Evolutionary conservation across 495 filamentous ascomycete genomes (phyloP), one percentile per base, ranked within the genome.

Genomic region (Trichoderma virens): DNA sequence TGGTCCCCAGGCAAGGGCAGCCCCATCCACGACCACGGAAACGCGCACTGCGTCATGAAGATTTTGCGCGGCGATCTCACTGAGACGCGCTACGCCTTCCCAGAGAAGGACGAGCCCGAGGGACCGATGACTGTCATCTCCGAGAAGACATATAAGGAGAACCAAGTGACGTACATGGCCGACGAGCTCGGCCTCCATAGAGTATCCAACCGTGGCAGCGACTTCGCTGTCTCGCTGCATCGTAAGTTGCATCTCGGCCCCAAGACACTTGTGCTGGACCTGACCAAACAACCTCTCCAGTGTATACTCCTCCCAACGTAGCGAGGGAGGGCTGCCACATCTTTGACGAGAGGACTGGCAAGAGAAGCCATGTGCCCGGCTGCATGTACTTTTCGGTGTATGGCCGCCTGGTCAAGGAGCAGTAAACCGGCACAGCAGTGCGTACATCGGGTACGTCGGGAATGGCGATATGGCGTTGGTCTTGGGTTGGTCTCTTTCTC

Each of bases 271-370:
- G 38, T 47, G 51, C 30, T 39, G 51, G 34, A 7, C 32, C 39
- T 20, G 38, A 62, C 34, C 38, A 20, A 45, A 62, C 6, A 20
- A 1, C 34, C n/a, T 30, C 32, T 34, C 23, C 64, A 91, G 88
- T 97, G 54, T 96, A 96, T 70, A 95, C 92, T 1, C 93, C 93
- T 51, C 92, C 93, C 6, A 93, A 95, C 69, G 91, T 92, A 4
- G 88, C 89, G 16, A 84, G 77, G 43, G 78, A 85, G 64, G 91
- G 91, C 2, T 92, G 88, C 70, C 79, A 86, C 65, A 82, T 90
- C 68, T 96, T 88, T 74, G 82, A 90, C 70, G 79, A 81, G 41
- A 75, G 80, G 61, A 94, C 90, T 2, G 90, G 92, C 11, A 85
- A 88, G 74, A 83, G 85, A 63, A 86, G 73, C 64, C 89, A 91